A percentile compares a stretch with the other conserved stretches of the same genome.
Evolutionary conservation across 2,329 filamentous ascomycete genomes (phyloP).

Genomic region (Aspergillus tamarii): DNA sequence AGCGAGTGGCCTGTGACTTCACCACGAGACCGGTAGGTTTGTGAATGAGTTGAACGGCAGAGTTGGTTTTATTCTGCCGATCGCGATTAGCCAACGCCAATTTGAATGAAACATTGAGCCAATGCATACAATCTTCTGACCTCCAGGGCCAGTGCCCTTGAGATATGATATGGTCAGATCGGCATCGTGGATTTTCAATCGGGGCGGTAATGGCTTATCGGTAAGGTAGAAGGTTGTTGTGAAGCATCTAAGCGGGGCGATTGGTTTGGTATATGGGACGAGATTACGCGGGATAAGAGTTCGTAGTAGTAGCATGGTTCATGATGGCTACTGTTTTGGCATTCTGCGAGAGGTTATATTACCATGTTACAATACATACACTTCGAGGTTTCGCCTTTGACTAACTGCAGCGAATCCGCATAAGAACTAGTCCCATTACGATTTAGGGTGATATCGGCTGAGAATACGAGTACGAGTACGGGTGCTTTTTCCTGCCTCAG

Average conservation of each 20-base stretch:
- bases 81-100: background rate
- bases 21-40: slow-evolving; percentile 87
- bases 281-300: background rate
- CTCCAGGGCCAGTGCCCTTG: slow-evolving; percentile 88
- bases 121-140: slow-evolving; percentile 80
- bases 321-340: slow-evolving; percentile 6
- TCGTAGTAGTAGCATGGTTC: slow-evolving; percentile 15
- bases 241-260: slow-evolving; percentile 21
- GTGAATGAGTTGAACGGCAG: slow-evolving; percentile 90
- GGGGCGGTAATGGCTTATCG: slow-evolving; percentile 71
- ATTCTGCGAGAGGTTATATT: background rate
- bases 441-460: background rate
- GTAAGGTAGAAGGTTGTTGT: slow-evolving; percentile 25
- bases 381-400: background rate
- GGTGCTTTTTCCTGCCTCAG: background rate
- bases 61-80: slow-evolving; percentile 85
- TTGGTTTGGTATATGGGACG: background rate
- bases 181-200: slow-evolving; percentile 72
- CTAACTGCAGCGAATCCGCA: no score
- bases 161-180: slow-evolving; percentile 86
- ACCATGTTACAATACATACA: background rate
- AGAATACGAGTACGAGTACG: background rate
- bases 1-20: slow-evolving; percentile 91
- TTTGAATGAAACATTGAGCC: background rate
- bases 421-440: background rate